A percentile compares a stretch with the other conserved stretches of the same genome.
These are phyloP conservation scores for Crithidia expoeki DNA, from an alignment of 208 protist genomes.

Conservation along the genomic window DNA sequence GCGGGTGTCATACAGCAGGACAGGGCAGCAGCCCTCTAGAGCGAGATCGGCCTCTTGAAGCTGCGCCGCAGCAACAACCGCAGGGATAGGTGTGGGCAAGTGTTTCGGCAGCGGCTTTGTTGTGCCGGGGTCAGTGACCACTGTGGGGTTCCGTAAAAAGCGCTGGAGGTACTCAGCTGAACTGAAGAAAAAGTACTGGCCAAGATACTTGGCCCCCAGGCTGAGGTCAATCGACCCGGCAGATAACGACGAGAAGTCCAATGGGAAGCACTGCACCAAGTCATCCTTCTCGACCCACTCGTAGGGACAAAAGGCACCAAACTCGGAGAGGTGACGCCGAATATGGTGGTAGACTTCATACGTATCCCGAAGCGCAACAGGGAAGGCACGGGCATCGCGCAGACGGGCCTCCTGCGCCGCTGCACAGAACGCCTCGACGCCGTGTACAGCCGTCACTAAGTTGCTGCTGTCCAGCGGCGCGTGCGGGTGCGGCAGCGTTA, in stretches of 20 bases:
- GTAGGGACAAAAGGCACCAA: constrained; percentile 82
- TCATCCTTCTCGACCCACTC: constrained; percentile 69
- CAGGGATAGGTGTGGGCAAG: constrained; percentile 12
- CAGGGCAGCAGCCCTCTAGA: constrained; percentile 88
- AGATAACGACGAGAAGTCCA: not conserved
- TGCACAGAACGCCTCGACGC: constrained; percentile 50
- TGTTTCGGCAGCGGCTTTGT: constrained; percentile 54
- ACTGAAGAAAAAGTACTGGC: constrained; percentile 83
- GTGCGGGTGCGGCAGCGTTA: constrained; percentile 36
- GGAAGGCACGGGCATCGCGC: constrained; percentile 52
- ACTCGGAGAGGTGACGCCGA: constrained; percentile 60
- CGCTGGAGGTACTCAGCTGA: constrained; percentile 47
- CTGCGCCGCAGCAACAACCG: constrained; percentile 1
- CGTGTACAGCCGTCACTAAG: constrained; percentile 53
- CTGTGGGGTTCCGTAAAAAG: constrained; percentile 67
- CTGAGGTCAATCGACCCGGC: constrained; percentile 18
- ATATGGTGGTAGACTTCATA: constrained; percentile 47
- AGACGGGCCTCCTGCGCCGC: constrained; percentile 44
- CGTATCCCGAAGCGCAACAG: constrained; percentile 47
- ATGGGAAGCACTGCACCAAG: constrained; percentile 43
- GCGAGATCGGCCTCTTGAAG: constrained; percentile 41
- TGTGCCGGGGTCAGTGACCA: constrained; percentile 52
- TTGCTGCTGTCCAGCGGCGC: constrained; percentile 51
- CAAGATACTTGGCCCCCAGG: constrained; percentile 63
- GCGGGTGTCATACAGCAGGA: constrained; percentile 90